These are phyloP conservation scores for Agrocybe pediades DNA, from an alignment of 768 basidiomycete genomes.

Conservation along the genomic window DNA sequence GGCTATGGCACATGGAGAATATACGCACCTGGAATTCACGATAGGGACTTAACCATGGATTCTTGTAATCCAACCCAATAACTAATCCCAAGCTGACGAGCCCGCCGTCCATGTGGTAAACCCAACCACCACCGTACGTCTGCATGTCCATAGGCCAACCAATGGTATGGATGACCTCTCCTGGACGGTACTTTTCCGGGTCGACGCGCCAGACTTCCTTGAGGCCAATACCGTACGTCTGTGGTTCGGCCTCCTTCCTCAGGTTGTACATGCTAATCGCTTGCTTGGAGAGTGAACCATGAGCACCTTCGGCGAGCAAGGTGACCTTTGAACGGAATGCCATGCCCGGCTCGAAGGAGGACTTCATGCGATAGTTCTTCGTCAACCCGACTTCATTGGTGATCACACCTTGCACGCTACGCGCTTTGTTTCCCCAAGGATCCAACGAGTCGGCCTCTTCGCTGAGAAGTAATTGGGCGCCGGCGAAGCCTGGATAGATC, in stretches of 20 bases:
- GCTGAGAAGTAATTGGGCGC: constrained; percentile 77
- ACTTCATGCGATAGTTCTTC: constrained; percentile 72
- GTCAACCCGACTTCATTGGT: constrained; percentile 96
- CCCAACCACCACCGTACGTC: constrained; percentile 92
- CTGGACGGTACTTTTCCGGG: constrained; percentile 61
- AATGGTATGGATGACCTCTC: constrained; percentile 88
- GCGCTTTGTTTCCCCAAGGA: constrained; percentile 42
- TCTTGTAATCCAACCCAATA: constrained; percentile 91
- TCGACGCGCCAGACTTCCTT: constrained; percentile 97
- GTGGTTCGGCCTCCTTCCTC: constrained; percentile 70
- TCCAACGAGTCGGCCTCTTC: constrained; percentile 46
- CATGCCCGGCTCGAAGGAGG: constrained; percentile 95
- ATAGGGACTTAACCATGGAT: constrained; percentile 92
- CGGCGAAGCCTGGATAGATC: constrained; percentile 96
- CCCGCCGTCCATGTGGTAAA: constrained; percentile 94
- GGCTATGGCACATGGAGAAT: neutral
- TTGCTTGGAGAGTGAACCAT: constrained; percentile 86
- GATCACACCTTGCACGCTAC: constrained; percentile 71
- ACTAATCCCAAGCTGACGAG: constrained; percentile 91
- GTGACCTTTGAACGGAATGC: constrained; percentile 92
- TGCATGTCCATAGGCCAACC: constrained; percentile 88
- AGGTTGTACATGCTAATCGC: constrained; percentile 76
- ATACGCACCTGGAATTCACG: constrained; percentile 82
- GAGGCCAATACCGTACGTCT: constrained; percentile 94
- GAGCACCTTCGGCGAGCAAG: constrained; percentile 92